Evolutionary conservation across 768 basidiomycete species (phyloP), one percentile per base, ranked within the genome.

Genomic region (Ephemerocybe angulata): DNA sequence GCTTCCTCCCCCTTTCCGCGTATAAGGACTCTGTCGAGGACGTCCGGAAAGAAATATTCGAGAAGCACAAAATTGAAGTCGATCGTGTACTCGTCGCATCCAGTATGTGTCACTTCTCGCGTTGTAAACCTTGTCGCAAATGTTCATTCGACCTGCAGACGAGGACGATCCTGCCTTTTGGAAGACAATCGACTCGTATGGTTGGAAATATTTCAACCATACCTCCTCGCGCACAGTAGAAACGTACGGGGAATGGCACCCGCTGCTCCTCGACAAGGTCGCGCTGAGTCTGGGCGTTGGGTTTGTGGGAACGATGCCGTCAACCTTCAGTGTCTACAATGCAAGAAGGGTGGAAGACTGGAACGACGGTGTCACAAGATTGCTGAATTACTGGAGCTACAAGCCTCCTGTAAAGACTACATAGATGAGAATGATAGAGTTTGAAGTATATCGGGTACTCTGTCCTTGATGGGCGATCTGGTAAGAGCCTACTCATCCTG

Each of bases 261-360:
- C 48, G n/a, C 21, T 50, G 12, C 6, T 50, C 13, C 13, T 50
- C 7, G 48, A 50, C 19, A 31, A 35, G 19, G 48, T 50, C 2
- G 31, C 31, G 6, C 21, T 33, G 31, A 50, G 30, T 15, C 13
- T 33, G 15, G 29, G 30, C 10, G 11, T 50, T 1, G 48, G 48
- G 24, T 50, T 50, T 21, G 48, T 50, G 2, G 48, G 48, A 22
- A 33, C 48, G 19, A 29, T 6, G 19, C 6, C 30, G 6, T 50
- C 48, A n/a, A 50, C 48, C 8, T 50, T 50, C 30, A 50, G 48
- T 21, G 4, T 30, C 12, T 11, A 33, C 4, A 50, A 13, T 3
- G 48, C 48, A 6, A 31, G 48, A 31, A 31, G 48, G 31, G 48
- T 50, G 31, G 48, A 50, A 35, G 48, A 50, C 29, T 50, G 48